Evolutionary conservation across 2,329 filamentous ascomycete species (phyloP).

Genomic region (Penicillium hesseltinei): DNA sequence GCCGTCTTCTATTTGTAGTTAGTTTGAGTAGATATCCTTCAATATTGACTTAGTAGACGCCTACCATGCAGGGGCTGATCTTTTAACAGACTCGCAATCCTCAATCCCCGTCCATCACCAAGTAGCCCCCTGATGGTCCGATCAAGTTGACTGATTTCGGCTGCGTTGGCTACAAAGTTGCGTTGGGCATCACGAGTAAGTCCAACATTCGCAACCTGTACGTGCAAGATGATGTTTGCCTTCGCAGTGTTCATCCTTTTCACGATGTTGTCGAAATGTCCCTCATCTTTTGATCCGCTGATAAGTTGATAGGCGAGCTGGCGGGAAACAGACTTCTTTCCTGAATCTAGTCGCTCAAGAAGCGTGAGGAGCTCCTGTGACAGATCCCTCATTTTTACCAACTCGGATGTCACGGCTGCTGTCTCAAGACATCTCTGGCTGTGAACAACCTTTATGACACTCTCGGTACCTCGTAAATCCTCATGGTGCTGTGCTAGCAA

Average conservation of each 20-base stretch:
- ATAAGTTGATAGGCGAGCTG: neutral
- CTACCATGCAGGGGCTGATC: neutral
- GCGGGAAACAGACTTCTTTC: neutral
- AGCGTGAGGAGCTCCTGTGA: neutral
- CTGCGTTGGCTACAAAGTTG: neutral
- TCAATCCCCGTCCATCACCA: neutral
- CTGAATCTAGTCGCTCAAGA: neutral
- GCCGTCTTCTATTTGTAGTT: neutral
- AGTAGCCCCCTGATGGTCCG: neutral
- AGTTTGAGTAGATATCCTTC: neutral
- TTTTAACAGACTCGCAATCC: neutral
- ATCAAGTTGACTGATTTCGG: neutral
- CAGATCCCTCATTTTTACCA: neutral
- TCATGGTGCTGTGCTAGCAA: neutral
- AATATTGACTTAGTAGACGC: rapidly evolving
- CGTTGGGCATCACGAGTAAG: neutral
- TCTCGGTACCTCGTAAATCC: neutral
- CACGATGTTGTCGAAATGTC: neutral
- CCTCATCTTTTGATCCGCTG: neutral
- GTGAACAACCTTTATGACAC: neutral
- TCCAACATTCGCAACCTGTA: neutral
- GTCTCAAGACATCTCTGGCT: neutral
- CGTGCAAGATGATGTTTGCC: neutral
- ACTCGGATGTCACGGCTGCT: neutral
- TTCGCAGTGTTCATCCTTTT: neutral